Evolutionary conservation across 371 early-diverging fungal genomes (phyloP).

Genomic region (Batkoa obscura): DNA sequence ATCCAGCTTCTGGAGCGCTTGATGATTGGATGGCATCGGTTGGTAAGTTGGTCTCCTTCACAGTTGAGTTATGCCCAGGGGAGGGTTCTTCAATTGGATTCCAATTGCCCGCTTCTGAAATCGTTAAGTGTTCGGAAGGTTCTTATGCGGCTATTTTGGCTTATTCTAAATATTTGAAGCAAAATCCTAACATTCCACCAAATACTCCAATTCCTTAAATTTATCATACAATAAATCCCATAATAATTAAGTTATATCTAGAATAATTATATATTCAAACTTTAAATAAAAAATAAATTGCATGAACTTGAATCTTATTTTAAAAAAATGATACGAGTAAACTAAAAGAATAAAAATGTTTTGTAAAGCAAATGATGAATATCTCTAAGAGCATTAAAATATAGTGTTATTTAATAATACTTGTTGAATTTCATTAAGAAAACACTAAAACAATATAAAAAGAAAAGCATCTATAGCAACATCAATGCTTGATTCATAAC

Average conservation of each 20-base stretch:
- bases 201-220: neutral
- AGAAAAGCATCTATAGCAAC: too few relatives aligned
- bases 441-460: too few relatives aligned
- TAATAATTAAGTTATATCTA: neutral
- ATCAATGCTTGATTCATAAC: too few relatives aligned
- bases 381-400: too few relatives aligned
- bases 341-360: too few relatives aligned
- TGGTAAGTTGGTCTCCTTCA: neutral
- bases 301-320: too few relatives aligned
- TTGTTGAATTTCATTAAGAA: too few relatives aligned
- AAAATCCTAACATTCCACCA: slow-evolving; percentile 1
- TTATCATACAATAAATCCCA: neutral
- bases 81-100: neutral
- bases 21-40: slow-evolving; percentile 5
- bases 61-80: neutral
- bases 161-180: neutral
- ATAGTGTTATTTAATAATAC: too few relatives aligned
- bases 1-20: slow-evolving; percentile 2
- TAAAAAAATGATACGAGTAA: too few relatives aligned
- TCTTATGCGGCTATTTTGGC: neutral
- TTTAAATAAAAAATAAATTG: neutral
- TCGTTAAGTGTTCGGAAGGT: neutral
- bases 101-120: neutral
- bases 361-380: too few relatives aligned
- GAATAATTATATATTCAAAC: neutral